These are phyloP conservation scores for Prunella vulgaris DNA, from an alignment of 257 asterid genomes.

Conservation along the genomic window DNA sequence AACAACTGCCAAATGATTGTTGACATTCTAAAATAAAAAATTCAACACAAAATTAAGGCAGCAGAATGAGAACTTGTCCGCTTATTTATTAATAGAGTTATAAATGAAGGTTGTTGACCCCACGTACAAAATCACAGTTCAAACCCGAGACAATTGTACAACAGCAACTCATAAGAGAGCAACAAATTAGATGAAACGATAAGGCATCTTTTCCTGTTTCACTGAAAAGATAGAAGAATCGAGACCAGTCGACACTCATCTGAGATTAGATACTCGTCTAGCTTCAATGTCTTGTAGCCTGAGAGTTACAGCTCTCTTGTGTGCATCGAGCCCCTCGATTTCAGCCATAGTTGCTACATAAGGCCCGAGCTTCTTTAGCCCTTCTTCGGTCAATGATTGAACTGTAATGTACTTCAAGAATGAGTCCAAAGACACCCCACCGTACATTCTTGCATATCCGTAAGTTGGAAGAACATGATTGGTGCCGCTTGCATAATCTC, in stretches of 20 bases:
- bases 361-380: constrained; percentile 83
- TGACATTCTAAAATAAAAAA: background rate
- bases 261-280: constrained; percentile 25
- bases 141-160: constrained; percentile 13
- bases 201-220: background rate
- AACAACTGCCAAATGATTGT: background rate
- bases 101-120: background rate
- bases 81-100: background rate
- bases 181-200: background rate
- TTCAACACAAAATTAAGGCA: background rate
- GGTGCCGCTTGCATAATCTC: constrained; percentile 94
- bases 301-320: constrained; percentile 91
- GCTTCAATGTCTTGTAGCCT: constrained; percentile 87
- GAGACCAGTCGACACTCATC: constrained; percentile 2
- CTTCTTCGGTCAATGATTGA: constrained; percentile 87
- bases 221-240: constrained; percentile 10
- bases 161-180: background rate
- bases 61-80: background rate
- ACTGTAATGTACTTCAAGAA: constrained; percentile 86
- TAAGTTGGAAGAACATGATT: constrained; percentile 97
- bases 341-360: constrained; percentile 91
- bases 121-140: constrained; percentile 6
- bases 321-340: constrained; percentile 94
- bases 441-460: constrained; percentile 90
- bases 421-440: constrained; percentile 87